Conservation (phyloP, 2,329 filamentous ascomycete genomes). For the Dendryphion nanum region DNA sequence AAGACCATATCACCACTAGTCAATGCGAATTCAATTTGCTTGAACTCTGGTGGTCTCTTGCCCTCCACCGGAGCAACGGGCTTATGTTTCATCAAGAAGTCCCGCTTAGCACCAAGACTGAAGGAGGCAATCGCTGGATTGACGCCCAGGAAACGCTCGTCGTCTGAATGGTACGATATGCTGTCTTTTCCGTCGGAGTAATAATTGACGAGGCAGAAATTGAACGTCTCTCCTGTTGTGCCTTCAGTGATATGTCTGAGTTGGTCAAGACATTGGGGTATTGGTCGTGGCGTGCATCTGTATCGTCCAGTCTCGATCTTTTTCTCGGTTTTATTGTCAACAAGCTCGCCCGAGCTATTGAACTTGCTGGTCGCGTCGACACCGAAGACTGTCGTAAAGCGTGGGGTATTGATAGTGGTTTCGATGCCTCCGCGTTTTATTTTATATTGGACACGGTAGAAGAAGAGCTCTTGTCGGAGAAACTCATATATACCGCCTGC, state of each 20-base stretch:
- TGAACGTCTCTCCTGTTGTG: constrained; percentile 66
- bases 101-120: constrained; percentile 67
- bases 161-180: constrained; percentile 77
- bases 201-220: constrained; percentile 81
- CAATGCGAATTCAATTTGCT: constrained; percentile 54
- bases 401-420: constrained; percentile 61
- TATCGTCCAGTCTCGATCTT: constrained; percentile 50
- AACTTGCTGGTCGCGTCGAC: constrained; percentile 66
- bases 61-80: constrained; percentile 44
- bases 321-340: constrained; percentile 45
- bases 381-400: constrained; percentile 63
- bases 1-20: constrained; percentile 74
- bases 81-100: constrained; percentile 81
- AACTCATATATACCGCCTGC: constrained; percentile 66
- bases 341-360: constrained; percentile 23
- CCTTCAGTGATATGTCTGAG: constrained; percentile 64
- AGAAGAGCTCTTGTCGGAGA: constrained; percentile 68
- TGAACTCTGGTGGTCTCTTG: constrained; percentile 36
- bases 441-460: constrained; percentile 72
- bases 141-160: constrained; percentile 71
- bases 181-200: constrained; percentile 75
- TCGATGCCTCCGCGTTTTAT: constrained; percentile 65
- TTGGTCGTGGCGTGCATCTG: constrained; percentile 63
- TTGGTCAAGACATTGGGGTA: constrained; percentile 67
- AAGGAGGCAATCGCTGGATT: constrained; percentile 73